These are phyloP conservation scores for Suillus subaureus DNA, from an alignment of 768 basidiomycete species.

Conservation along the genomic window DNA sequence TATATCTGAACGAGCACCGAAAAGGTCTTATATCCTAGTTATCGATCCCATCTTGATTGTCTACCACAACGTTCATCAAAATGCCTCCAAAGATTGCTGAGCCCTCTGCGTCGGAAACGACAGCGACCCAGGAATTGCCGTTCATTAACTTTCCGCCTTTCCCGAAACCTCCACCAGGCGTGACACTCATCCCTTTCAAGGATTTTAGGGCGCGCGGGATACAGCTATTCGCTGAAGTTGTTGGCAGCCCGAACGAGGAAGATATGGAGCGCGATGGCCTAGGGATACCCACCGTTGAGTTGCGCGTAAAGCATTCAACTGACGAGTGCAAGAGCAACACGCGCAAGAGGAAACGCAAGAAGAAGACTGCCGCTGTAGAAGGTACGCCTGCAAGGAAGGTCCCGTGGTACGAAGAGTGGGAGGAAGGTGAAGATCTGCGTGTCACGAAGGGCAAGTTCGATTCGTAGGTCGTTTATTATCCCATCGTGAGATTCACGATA, in stretches of 20 bases:
- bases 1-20: neutral
- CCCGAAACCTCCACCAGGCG: slow-evolving; percentile 45
- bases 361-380: slow-evolving; percentile 24
- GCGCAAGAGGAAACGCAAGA: slow-evolving; percentile 51
- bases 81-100: slow-evolving; percentile 21
- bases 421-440: slow-evolving; percentile 55
- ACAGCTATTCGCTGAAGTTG: slow-evolving; percentile 47
- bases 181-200: slow-evolving; percentile 55
- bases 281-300: slow-evolving; percentile 65
- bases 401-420: slow-evolving; percentile 77
- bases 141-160: slow-evolving; percentile 50
- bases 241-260: slow-evolving; percentile 35
- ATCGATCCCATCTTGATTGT: slow-evolving; percentile 18
- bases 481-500: slow-evolving; percentile 9
- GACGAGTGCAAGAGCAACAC: slow-evolving; percentile 61
- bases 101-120: slow-evolving; percentile 20
- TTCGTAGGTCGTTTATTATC: slow-evolving; percentile 42
- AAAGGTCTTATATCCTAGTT: neutral
- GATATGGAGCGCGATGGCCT: slow-evolving; percentile 66
- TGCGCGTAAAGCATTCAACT: slow-evolving; percentile 53
- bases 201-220: slow-evolving; percentile 62
- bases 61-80: slow-evolving; percentile 15
- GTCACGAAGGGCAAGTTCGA: slow-evolving; percentile 45
- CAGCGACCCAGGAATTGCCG: slow-evolving; percentile 16
- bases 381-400: slow-evolving; percentile 26